Conservation (phyloP, 2,329 filamentous ascomycete genomes). For the Colletotrichum somersetense region DNA sequence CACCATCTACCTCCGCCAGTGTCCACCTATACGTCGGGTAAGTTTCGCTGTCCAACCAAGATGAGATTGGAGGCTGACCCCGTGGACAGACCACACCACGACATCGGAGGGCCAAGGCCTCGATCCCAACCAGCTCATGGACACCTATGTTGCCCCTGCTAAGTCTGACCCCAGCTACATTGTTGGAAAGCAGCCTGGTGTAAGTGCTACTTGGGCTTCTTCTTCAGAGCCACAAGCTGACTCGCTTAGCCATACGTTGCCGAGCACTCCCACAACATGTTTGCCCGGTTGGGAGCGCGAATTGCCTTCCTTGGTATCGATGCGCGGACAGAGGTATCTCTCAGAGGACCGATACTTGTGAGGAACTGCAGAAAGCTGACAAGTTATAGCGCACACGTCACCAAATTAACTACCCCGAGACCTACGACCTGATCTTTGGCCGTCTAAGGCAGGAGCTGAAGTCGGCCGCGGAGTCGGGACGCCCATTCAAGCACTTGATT, state of each 20-base stretch:
- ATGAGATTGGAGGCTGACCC: slow-evolving; percentile 44
- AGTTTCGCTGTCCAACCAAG: slow-evolving; percentile 35
- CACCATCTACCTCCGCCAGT: slow-evolving; percentile 89
- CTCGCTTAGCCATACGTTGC: slow-evolving; percentile 86
- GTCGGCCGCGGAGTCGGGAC: slow-evolving; percentile 73
- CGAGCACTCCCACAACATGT: slow-evolving; percentile 88
- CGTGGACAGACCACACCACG: slow-evolving; percentile 41
- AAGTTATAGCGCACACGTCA: slow-evolving; percentile 78
- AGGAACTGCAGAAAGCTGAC: slow-evolving; percentile 16
- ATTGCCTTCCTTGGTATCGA: slow-evolving; percentile 91
- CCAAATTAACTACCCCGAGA: slow-evolving; percentile 94
- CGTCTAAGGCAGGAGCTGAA: slow-evolving; percentile 80
- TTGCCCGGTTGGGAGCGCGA: slow-evolving; percentile 83
- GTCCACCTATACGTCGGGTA: slow-evolving; percentile 87
- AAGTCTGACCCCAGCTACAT: slow-evolving; percentile 79
- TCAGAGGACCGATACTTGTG: background rate
- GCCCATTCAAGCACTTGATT: slow-evolving; percentile 89
- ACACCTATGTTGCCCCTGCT: slow-evolving; percentile 76
- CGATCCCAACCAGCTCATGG: slow-evolving; percentile 79
- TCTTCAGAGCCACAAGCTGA: slow-evolving; percentile 56
- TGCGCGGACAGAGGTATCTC: slow-evolving; percentile 83
- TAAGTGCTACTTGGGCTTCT: slow-evolving; percentile 64
- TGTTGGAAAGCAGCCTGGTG: slow-evolving; percentile 78
- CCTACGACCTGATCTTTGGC: slow-evolving; percentile 86
- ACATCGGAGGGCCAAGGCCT: slow-evolving; percentile 57